Base-by-base conservation (phyloP, 805 yeast genomes). In the Pichia phayaonensis region DNA sequence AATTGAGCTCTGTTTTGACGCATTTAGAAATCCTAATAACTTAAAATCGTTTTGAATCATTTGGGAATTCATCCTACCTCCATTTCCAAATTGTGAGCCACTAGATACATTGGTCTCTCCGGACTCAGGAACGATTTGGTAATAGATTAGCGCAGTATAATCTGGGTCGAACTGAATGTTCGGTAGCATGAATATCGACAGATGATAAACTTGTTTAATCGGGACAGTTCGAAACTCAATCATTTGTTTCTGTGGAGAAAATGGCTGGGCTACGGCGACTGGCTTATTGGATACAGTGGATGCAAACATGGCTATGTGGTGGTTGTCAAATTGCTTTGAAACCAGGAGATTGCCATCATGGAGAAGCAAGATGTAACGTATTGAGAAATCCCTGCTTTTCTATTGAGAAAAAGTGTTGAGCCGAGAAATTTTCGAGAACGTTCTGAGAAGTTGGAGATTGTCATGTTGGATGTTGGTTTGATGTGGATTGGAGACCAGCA, bases 1-100 rank as follows among this genome's bases (percentile, higher is more conserved):
- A 3, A 94, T 94, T 0, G 97, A 96, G 52, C 96, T 86, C 38
- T 95, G 98, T 63, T 92, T 94, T 38, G 67, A 69, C 0, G 74
- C 68, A 43, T 77, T 76, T 26, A 85, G 61, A 13, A 81, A 81
- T 4, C 92, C 92, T 50, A 84, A 72, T 15, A 87, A 70, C 56
- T 77, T 77, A 66, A 84, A 86, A 29, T 84, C 69, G 64, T 76
- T 23, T 58, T 53, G 49, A 2, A 54, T 34, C 7, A 51, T 44
- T n/a, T 49, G 54, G 15, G 44, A 26, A 13, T n/a, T 34, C n/a
- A 15, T 31, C 15, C 38, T n/a, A 29, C 23, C 8, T 16, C 34
- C 39, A 21, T n/a, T 40, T 4, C 44, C 40, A 29, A 43, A 26
- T 7, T 16, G 20, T 54, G 54, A 54, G 63, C 54, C 56, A 27